Percentiles rank a stretch among this genome's conserved stretches.
phyloP scores from a whole-genome alignment of 139 green algal genomes.

The Coccomyxa sp. region DNA sequence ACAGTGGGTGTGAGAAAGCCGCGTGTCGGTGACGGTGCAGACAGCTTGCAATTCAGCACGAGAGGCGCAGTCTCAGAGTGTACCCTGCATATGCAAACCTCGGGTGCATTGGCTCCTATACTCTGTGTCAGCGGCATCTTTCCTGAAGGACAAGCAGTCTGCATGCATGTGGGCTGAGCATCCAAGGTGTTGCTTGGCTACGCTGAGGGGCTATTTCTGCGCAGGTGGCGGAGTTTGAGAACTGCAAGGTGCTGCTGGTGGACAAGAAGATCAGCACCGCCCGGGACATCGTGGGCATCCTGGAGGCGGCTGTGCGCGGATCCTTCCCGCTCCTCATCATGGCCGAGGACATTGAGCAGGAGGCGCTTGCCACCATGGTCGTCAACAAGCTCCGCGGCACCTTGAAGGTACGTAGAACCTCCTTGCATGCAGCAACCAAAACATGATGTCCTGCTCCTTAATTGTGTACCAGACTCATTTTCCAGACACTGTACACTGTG shows the following conservation, averaged over 20 bases:
- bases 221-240: conserved; percentile 75
- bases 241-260: conserved; percentile 92
- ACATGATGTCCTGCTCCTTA: background rate
- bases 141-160: too few species aligned
- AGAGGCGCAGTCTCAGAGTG: too few species aligned
- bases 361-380: conserved; percentile 97
- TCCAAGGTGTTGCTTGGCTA: background rate
- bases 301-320: conserved; percentile 89
- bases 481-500: too few species aligned
- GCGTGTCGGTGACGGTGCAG: too few species aligned
- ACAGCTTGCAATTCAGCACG: too few species aligned
- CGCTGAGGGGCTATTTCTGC: background rate
- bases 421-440: background rate
- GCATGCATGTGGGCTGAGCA: too few species aligned
- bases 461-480: background rate
- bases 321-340: conserved; percentile 97
- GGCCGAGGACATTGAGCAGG: conserved; percentile 99
- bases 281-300: conserved; percentile 92
- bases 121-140: too few species aligned
- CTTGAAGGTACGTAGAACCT: conserved; percentile 1
- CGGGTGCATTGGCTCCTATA: too few species aligned
- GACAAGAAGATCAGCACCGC: conserved; percentile 99
- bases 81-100: too few species aligned
- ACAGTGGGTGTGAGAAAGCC: too few species aligned
- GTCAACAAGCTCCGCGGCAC: conserved; percentile 99